Evolutionary conservation across 2,329 filamentous ascomycete genomes (phyloP).

Genomic region (Fusarium citri): DNA sequence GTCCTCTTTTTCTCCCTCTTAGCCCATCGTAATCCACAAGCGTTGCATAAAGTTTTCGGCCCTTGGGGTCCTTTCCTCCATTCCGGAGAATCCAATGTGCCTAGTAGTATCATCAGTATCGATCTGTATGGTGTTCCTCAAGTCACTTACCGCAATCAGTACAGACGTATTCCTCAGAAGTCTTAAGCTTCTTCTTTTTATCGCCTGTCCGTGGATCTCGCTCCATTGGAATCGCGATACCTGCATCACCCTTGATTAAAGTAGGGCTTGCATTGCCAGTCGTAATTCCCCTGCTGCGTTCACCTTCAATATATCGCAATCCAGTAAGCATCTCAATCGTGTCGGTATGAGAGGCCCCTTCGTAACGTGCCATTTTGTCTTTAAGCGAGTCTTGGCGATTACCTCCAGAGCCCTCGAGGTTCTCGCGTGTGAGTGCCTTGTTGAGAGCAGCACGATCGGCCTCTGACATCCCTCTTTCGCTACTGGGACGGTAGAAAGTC

Average conservation of each 20-base stretch:
- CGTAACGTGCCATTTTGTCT: constrained; percentile 87
- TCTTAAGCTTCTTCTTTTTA: constrained; percentile 90
- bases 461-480: constrained; percentile 68
- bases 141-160: constrained; percentile 81
- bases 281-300: constrained; percentile 87
- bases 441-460: constrained; percentile 74
- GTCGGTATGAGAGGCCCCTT: constrained; percentile 80
- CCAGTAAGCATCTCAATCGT: constrained; percentile 95
- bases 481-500: constrained; percentile 51
- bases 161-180: constrained; percentile 90
- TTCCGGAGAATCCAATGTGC: constrained; percentile 90
- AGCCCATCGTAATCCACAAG: constrained; percentile 82
- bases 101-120: constrained; percentile 56
- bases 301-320: constrained; percentile 86
- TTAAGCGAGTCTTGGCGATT: constrained; percentile 79
- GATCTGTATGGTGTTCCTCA: neutral
- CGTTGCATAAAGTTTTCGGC: constrained; percentile 95
- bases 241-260: constrained; percentile 85
- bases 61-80: constrained; percentile 95
- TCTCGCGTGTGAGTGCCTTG: constrained; percentile 79
- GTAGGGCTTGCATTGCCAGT: constrained; percentile 85
- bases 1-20: constrained; percentile 83
- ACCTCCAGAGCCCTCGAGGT: constrained; percentile 78
- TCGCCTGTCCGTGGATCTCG: constrained; percentile 77
- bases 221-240: constrained; percentile 85